Percentiles rank a stretch among this genome's conserved stretches.
Conservation (phyloP, 192 early-diverging fungal genomes). For the Oehlia diaphana region DNA sequence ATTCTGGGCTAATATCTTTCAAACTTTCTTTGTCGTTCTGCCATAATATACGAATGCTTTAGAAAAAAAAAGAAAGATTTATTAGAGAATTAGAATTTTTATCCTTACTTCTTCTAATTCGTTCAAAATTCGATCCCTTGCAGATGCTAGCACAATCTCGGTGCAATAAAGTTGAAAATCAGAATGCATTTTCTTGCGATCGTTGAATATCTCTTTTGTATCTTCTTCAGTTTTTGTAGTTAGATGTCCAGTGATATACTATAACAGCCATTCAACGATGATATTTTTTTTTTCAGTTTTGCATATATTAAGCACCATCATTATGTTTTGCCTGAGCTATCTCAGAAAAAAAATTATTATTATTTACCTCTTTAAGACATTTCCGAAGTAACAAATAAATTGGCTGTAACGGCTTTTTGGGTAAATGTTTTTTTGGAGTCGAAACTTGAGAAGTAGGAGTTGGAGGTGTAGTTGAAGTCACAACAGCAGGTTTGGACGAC, state of each 20-base stretch:
- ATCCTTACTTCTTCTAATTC: conserved; percentile 44
- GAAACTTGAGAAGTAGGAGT: conserved; percentile 22
- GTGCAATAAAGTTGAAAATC: conserved; percentile 46
- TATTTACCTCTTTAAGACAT: conserved; percentile 38
- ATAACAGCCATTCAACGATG: conserved; percentile 20
- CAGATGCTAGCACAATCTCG: conserved; percentile 42
- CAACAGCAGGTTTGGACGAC: neutral
- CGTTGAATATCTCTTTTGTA: conserved; percentile 40
- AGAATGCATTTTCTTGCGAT: conserved; percentile 40
- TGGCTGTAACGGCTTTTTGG: conserved; percentile 36
- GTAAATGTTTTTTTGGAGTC: conserved; percentile 8
- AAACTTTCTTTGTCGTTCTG: conserved; percentile 42
- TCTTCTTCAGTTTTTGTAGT: conserved; percentile 48
- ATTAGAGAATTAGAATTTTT: neutral
- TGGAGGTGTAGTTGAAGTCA: neutral
- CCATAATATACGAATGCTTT: conserved; percentile 23
- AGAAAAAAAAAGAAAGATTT: conserved; percentile 29
- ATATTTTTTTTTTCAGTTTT: conserved; percentile 8
- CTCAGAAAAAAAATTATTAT: neutral
- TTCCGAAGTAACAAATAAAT: conserved; percentile 40
- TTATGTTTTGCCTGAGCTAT: conserved; percentile 1
- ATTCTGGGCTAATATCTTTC: conserved; percentile 40
- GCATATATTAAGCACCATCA: neutral
- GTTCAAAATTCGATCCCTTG: conserved; percentile 40
- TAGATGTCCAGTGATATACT: conserved; percentile 46